Evolutionary conservation across 345 rosid genomes (phyloP), one percentile per base, ranked within the genome.

Genomic region (Arabidopsis arenosa): DNA sequence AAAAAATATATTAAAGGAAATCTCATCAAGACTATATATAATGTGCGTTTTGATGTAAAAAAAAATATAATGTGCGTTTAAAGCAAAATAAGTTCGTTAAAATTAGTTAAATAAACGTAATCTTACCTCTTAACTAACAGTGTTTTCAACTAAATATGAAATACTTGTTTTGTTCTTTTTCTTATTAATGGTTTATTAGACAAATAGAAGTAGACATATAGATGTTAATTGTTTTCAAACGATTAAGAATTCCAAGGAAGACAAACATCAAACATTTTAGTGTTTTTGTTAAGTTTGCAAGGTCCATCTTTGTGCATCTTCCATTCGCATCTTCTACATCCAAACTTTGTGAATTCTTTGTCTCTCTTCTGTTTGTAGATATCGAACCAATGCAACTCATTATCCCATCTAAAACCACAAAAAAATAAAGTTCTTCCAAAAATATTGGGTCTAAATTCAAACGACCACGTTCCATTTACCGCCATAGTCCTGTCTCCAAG

Each of bases 261-360:
- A 56, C 73, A 69, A 56, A 41, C 43, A 69, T 69, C 73, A 56
- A 56, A 69, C 63, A 30, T 10, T 2, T 13, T 47, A 56, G 39
- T 69, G 13, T 55, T 0, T 43, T 69, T 69, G 41, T 69, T 69
- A 30, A 43, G 5, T 43, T 69, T 69, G 63, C 73, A 69, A 56
- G 63, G 18, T 33, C 73, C 73, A 14, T 3, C 1, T 37, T 18
- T 60, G 7, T 1, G 30, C 5, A 60, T 60, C 15, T 39, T 37
- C 65, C 65, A 60, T 18, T 60, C 15, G 8, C 65, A 60, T 18
- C 9, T 37, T 11, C 1, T 37, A 7, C 73, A 68, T 57, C 73
- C 73, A 68, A 40, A 40, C 30, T 60, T 0, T 0, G 65, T 30
- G 21, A 60, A 60, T 37, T 60, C 65, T 60, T 4, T 60, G 15